Evolutionary conservation across 1,284 basidiomycete species (phyloP).

Genomic region (Agaricales sp.): DNA sequence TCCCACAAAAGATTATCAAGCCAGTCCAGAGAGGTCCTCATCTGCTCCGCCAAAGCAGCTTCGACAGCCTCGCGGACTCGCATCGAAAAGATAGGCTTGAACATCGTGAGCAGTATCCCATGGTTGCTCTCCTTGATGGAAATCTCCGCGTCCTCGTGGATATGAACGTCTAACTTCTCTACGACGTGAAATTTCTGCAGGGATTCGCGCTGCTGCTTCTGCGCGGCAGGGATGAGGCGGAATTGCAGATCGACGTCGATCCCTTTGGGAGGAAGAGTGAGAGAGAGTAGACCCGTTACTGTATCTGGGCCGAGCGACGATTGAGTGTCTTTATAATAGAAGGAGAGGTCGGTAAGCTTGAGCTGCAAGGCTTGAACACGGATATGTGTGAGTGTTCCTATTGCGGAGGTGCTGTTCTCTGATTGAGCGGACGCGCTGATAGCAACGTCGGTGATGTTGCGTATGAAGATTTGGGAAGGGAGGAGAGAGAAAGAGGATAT

Average conservation of each 20-base stretch:
- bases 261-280: slow-evolving; percentile 52
- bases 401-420: slow-evolving; percentile 32
- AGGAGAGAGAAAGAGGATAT: slow-evolving; percentile 51
- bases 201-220: slow-evolving; percentile 23
- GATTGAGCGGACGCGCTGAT: slow-evolving; percentile 37
- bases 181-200: slow-evolving; percentile 40
- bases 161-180: slow-evolving; percentile 38
- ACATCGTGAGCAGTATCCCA: slow-evolving; percentile 43
- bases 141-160: slow-evolving; percentile 43
- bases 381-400: slow-evolving; percentile 54
- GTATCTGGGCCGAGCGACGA: slow-evolving; percentile 40
- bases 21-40: slow-evolving; percentile 37
- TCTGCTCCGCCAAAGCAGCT: slow-evolving; percentile 41
- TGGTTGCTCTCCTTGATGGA: slow-evolving; percentile 51
- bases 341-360: slow-evolving; percentile 50
- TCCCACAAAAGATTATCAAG: slow-evolving; percentile 48
- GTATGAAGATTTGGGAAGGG: slow-evolving; percentile 60
- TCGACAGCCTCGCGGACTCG: slow-evolving; percentile 48
- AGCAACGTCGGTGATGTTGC: slow-evolving; percentile 64
- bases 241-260: slow-evolving; percentile 57
- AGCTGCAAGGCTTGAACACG: slow-evolving; percentile 54
- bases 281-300: slow-evolving; percentile 48
- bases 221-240: slow-evolving; percentile 38
- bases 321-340: slow-evolving; percentile 57
- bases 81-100: slow-evolving; percentile 46